Evolutionary conservation across 2,329 filamentous ascomycete species (phyloP), one percentile per base, ranked within the genome.

Genomic region (Aureobasidium musti): DNA sequence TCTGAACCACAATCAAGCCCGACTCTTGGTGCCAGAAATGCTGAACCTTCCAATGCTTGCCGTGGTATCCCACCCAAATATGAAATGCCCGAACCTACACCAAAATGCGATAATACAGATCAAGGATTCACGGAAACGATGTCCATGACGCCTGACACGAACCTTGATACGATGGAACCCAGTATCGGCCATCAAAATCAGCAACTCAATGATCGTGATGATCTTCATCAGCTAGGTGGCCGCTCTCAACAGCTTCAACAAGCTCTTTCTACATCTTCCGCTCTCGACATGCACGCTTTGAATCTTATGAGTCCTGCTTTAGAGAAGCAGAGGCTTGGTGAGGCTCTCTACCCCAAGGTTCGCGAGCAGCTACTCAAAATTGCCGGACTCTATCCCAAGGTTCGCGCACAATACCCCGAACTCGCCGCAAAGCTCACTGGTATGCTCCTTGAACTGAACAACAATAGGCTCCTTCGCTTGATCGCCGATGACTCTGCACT

Each of bases 361-460:
- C 89, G 93, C 79, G 88, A 87, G 72, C 89, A 97, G 81, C 94
- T 17, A 17, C 3, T 39, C 35, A 39, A 39, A 5, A 17, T 39
- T 39, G 35, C 14, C 14, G 35, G 13, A 3, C 90, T 99, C 74
- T 99, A 98, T 86, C 95, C 95, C 77, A 98, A 98, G 89, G 98
- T 99, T 75, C 89, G 93, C 79, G 87, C 87, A 72, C 89, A 97
- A 81, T 94, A 99, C 84, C 91, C 92, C 68, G 93, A 97, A 74
- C 85, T 99, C 75, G 95, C 95, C 69, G 95, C 95, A 78, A 99
- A 99, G 89, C 98, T 99, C 80, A 99, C 95, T 69, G 95, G 95
- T 82, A 99, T 99, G 95, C 89, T 99, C 74, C 82, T 99, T 74
- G 95, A 99, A 86, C 99, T 99, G 95, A 95, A 98, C 75, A 98